phyloP scores from a whole-genome alignment of 768 basidiomycete genomes.

The Suillus lakei region DNA sequence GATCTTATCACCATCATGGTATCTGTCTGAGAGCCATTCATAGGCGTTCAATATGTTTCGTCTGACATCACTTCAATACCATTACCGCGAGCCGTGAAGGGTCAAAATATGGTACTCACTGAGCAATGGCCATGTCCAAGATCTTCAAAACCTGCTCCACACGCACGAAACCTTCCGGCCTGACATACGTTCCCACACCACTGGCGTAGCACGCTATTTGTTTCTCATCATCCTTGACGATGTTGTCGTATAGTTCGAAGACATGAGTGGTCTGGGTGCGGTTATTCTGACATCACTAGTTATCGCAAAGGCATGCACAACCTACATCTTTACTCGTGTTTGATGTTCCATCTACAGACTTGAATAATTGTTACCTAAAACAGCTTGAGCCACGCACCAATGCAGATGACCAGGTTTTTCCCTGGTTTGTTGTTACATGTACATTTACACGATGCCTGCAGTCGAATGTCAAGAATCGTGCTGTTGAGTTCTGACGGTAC shows the following conservation, averaged over 20 bases:
- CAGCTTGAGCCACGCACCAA: background rate
- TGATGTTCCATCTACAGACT: background rate
- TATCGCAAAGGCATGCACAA: background rate
- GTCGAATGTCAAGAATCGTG: background rate
- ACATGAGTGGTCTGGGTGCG: conserved; percentile 41
- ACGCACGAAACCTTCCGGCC: conserved; percentile 29
- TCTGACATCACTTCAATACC: background rate
- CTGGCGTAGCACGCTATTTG: conserved; percentile 44
- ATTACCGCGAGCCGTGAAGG: background rate
- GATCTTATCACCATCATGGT: conserved; percentile 7
- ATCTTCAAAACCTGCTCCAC: conserved; percentile 24
- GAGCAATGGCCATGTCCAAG: conserved; percentile 44
- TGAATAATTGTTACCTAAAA: background rate
- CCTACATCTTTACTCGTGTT: background rate
- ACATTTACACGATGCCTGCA: background rate
- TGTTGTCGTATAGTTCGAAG: conserved; percentile 38
- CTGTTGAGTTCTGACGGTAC: background rate
- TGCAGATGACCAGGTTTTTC: background rate
- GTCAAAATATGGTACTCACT: conserved; percentile 26
- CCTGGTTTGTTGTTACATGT: background rate
- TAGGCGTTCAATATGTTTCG: conserved; percentile 1
- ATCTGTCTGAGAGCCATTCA: background rate
- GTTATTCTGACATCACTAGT: background rate
- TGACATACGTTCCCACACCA: conserved; percentile 42
- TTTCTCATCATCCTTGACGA: conserved; percentile 24